Conservation (phyloP, 768 basidiomycete species). For the Naganishia onofrii region DNA sequence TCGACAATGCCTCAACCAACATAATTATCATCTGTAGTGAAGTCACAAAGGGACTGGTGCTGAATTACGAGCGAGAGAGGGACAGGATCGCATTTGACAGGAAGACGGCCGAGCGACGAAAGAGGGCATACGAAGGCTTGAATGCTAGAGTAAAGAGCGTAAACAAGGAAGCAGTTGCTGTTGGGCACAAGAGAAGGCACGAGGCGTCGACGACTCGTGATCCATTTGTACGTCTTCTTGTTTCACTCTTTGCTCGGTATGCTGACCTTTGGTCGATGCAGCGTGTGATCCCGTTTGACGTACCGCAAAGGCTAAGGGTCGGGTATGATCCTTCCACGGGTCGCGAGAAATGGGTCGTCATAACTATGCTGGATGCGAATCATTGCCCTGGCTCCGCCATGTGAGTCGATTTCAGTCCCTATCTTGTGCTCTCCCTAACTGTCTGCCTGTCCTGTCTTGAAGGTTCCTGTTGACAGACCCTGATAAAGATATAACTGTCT, state of each 20-base stretch:
- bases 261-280: neutral
- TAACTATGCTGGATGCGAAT: slow-evolving; percentile 76
- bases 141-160: neutral
- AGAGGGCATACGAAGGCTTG: slow-evolving; percentile 7
- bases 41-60: slow-evolving; percentile 81
- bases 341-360: neutral
- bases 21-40: slow-evolving; percentile 71
- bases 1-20: slow-evolving; percentile 67
- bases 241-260: neutral
- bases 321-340: slow-evolving; percentile 58
- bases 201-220: neutral
- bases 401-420: slow-evolving; percentile 55
- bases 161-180: neutral
- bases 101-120: neutral
- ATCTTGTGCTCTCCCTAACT: slow-evolving; percentile 15
- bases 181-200: neutral
- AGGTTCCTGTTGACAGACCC: slow-evolving; percentile 75
- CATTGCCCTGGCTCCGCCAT: slow-evolving; percentile 94
- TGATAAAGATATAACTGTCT: slow-evolving; percentile 60
- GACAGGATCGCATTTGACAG: slow-evolving; percentile 40
- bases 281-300: slow-evolving; percentile 57
- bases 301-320: neutral
- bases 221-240: slow-evolving; percentile 8
- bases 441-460: slow-evolving; percentile 8
- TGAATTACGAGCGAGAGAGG: slow-evolving; percentile 50